A percentile compares a stretch with the other conserved stretches of the same genome.
Evolutionary conservation across 495 filamentous ascomycete species (phyloP).

Genomic region (Cladorrhinum samala): DNA sequence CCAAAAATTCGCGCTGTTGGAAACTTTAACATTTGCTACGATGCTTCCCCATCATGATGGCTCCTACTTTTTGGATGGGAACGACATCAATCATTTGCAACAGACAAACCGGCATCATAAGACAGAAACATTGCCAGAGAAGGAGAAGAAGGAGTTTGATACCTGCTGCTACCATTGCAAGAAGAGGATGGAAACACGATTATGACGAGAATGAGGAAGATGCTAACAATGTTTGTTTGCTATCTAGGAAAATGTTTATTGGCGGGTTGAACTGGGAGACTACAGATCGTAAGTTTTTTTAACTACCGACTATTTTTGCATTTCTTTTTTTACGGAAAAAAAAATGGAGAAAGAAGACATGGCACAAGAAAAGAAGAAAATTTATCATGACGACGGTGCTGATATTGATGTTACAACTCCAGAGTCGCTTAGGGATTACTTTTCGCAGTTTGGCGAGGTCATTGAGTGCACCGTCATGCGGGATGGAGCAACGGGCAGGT

Average conservation of each 20-base stretch:
- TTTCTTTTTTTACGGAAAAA: not conserved
- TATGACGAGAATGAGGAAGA: slow-evolving; percentile 4
- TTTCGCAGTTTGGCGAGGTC: slow-evolving; percentile 96
- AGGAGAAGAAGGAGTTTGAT: no score
- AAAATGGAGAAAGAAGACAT: not conserved
- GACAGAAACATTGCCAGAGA: not conserved
- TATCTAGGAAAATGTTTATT: slow-evolving; percentile 95
- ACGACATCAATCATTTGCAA: not conserved
- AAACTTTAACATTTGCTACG: not conserved
- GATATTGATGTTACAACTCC: not conserved
- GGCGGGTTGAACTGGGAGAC: slow-evolving; percentile 99
- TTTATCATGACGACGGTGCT: not conserved
- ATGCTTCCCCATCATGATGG: not conserved
- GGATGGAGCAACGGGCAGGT: slow-evolving; percentile 87
- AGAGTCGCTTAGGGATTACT: slow-evolving; percentile 98
- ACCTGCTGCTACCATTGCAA: no score
- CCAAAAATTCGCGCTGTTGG: no score
- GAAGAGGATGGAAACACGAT: no score
- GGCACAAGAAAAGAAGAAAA: not conserved
- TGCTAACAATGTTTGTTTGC: slow-evolving; percentile 28
- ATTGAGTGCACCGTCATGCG: slow-evolving; percentile 98
- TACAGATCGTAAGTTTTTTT: slow-evolving; percentile 74
- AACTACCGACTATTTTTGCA: no score
- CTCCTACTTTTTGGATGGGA: not conserved
- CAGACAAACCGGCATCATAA: not conserved